phyloP scores from a whole-genome alignment of 2,329 filamentous ascomycete genomes.

The Fusarium beomiforme region DNA sequence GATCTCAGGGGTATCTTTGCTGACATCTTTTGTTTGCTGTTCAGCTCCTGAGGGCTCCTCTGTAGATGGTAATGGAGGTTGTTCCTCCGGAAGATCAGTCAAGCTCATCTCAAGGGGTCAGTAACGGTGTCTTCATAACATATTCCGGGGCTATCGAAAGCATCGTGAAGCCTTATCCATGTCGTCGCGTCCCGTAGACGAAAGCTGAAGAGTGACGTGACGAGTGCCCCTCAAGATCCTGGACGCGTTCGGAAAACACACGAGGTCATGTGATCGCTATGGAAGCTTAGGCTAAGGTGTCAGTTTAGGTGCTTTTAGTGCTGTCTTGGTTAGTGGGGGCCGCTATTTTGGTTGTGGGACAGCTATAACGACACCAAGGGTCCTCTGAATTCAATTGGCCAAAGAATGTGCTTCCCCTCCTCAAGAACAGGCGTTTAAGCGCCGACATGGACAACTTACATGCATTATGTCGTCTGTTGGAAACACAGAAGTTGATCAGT shows the following conservation, averaged over 20 bases:
- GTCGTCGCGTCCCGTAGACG: conserved; percentile 33
- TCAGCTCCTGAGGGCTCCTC: not conserved
- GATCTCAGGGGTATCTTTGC: conserved; percentile 9
- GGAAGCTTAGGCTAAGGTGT: not conserved
- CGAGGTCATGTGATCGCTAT: conserved; percentile 37
- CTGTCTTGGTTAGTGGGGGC: conserved; percentile 29
- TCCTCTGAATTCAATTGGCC: conserved; percentile 38
- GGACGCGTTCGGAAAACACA: conserved; percentile 33
- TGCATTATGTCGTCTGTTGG: conserved; percentile 41
- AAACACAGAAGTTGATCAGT: conserved; percentile 37
- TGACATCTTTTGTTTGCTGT: conserved; percentile 1
- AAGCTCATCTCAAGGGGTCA: conserved; percentile 34
- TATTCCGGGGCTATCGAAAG: conserved; percentile 5
- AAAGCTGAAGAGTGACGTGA: conserved; percentile 33
- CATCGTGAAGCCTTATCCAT: conserved; percentile 32
- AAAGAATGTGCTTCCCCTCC: conserved; percentile 36
- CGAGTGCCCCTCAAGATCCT: conserved; percentile 4
- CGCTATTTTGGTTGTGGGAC: conserved; percentile 41
- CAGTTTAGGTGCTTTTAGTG: not conserved
- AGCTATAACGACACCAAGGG: conserved; percentile 39
- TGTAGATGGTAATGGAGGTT: conserved; percentile 18
- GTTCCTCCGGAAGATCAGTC: conserved; percentile 19
- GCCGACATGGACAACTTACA: conserved; percentile 43
- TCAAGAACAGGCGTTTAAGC: conserved; percentile 44
- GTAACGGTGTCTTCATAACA: not conserved